A percentile compares a stretch with the other conserved stretches of the same genome.
phyloP scores from a whole-genome alignment of 2,329 filamentous ascomycete genomes.

The Stemphylium vesicarium region DNA sequence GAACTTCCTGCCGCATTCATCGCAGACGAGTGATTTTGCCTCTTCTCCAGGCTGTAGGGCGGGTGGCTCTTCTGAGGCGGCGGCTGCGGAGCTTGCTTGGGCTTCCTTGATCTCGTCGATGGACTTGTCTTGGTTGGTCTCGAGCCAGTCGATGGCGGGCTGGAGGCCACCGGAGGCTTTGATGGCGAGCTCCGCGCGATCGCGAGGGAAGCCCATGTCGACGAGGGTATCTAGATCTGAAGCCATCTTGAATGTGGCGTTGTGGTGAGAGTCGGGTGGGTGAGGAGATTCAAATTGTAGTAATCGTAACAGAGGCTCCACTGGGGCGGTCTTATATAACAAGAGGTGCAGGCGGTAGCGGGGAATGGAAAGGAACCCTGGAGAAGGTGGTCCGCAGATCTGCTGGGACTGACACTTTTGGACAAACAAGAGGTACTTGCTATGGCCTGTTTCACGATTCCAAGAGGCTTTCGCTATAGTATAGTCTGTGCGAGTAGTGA shows the following conservation, averaged over 20 bases:
- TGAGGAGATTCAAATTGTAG: slow-evolving; percentile 3
- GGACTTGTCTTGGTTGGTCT: slow-evolving; percentile 86
- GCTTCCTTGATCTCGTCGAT: slow-evolving; percentile 76
- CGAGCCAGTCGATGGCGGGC: slow-evolving; percentile 92
- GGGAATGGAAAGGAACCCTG: slow-evolving; percentile 17
- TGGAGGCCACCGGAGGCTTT: slow-evolving; percentile 83
- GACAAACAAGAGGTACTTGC: not conserved
- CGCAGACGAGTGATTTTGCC: slow-evolving; percentile 85
- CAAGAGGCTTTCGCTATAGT: not conserved
- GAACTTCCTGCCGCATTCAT: slow-evolving; percentile 93
- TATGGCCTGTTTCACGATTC: not conserved
- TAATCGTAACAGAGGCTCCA: slow-evolving; percentile 1
- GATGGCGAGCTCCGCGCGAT: slow-evolving; percentile 81
- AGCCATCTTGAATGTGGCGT: slow-evolving; percentile 46
- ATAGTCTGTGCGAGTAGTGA: not conserved
- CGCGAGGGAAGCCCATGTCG: slow-evolving; percentile 80
- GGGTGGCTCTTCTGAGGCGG: slow-evolving; percentile 60
- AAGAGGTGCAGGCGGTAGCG: slow-evolving; percentile 15
- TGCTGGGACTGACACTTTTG: not conserved
- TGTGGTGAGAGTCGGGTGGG: slow-evolving; percentile 8
- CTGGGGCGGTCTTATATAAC: slow-evolving; percentile 9
- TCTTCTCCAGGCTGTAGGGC: slow-evolving; percentile 73
- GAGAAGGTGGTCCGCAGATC: slow-evolving; percentile 25
- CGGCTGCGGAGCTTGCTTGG: slow-evolving; percentile 44
- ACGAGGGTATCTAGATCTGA: slow-evolving; percentile 67